phyloP scores from a whole-genome alignment of 75 land plant species.

The Adiantum capillusveneris region DNA sequence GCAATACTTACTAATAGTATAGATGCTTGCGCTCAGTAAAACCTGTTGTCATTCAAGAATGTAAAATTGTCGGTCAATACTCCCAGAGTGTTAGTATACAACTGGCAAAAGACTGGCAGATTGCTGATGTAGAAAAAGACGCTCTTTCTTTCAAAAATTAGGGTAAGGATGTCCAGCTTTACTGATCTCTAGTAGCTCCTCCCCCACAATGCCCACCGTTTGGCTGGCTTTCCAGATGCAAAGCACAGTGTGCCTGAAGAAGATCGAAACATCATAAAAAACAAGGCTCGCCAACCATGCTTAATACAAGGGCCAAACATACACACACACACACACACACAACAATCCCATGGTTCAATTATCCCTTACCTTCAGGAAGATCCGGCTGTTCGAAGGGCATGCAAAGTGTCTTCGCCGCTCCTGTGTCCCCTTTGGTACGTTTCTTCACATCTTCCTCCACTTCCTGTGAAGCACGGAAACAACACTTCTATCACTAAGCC shows the following conservation, averaged over 20 bases:
- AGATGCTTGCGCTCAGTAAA: too few species aligned
- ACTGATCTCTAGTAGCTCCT: constrained; percentile 55
- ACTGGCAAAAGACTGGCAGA: too few species aligned
- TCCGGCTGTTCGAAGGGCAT: constrained; percentile 91
- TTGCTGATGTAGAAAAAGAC: too few species aligned
- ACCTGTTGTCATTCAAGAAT: too few species aligned
- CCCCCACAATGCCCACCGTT: constrained; percentile 95
- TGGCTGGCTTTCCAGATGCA: constrained; percentile 96
- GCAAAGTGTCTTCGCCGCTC: constrained; percentile 95
- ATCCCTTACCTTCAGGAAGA: constrained; percentile 82
- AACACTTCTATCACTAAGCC: too few species aligned
- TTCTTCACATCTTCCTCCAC: constrained; percentile 95
- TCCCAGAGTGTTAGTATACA: too few species aligned
- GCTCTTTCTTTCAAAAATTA: neutral
- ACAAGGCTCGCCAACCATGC: too few species aligned
- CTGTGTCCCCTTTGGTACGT: constrained; percentile 89
- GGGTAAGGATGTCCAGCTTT: neutral
- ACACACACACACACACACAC: too few species aligned
- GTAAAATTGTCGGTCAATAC: too few species aligned
- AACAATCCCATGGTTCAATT: too few species aligned
- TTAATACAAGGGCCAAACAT: too few species aligned
- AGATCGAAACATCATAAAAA: neutral
- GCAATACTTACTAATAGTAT: too few species aligned
- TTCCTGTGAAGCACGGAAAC: constrained; percentile 36
- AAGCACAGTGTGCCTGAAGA: constrained; percentile 81